Evolutionary conservation across 2,329 filamentous ascomycete genomes (phyloP), one percentile per base, ranked within the genome.

Genomic region (Penicillium palitans): DNA sequence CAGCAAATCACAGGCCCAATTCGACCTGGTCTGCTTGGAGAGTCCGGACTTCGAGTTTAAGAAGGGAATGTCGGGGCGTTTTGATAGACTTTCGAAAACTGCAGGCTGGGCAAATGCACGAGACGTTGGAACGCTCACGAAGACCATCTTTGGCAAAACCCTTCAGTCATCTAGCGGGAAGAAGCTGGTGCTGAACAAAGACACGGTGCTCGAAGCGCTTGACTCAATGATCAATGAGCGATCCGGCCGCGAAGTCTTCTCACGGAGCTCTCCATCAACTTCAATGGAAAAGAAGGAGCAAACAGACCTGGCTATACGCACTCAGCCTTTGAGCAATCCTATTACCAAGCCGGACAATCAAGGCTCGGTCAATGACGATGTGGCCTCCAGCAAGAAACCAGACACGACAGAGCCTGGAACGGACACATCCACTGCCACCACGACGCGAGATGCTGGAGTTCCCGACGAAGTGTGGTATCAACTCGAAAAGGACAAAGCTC

Each of bases 91-190:
- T 0, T 68, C 79, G 0, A 42, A 55, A 0, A 74, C 83, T 3
- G 68, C 79, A 0, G 78, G 79, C 7, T 90, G 87, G 84, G 87
- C 82, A 0, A 90, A 84, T 60, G 87, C 82, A 0, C 79, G 87
- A 4, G 87, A 90, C 47, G 80, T 90, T 1, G 73, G 83, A 13
- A 81, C 80, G 0, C 44, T 90, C 0, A 78, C 75, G 0, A 84
- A 81, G 57, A 65, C 52, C 0, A 80, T 88, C 1, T 84, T 85
- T 61, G 69, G 72, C 0, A 64, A 55, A 24, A 57, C 62, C 7
- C 46, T 68, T 6, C 61, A 61, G 15, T 51, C 72, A 1, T 64
- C 54, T 8, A 51, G 48, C 17, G 40, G 21, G 17, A 48, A 21
- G n/a, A 46, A 39, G 17, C 37, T 58, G 10, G 29, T 53, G 2